Conservation (phyloP, 176 grass and related monocot genomes). For the Aegilops bicornis region DNA sequence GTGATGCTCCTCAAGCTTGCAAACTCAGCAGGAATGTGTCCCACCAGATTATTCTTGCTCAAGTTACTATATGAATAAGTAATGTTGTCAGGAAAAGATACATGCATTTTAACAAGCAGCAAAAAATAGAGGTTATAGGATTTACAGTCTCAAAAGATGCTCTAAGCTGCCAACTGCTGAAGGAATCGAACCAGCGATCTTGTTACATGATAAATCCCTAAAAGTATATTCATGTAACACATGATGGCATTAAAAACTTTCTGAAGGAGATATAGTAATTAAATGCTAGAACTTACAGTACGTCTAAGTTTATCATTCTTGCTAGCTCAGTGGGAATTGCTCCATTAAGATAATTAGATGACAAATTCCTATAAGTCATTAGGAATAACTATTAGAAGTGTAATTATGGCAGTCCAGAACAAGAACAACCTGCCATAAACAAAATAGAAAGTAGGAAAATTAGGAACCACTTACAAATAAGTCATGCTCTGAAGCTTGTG, state of each 20-base stretch:
- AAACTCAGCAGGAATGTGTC: slow-evolving; percentile 83
- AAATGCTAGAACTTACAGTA: slow-evolving; percentile 56
- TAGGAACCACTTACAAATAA: slow-evolving; percentile 65
- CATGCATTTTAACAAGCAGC: slow-evolving; percentile 9
- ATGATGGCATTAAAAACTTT: slow-evolving; percentile 18
- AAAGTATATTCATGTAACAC: slow-evolving; percentile 14
- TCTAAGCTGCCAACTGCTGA: slow-evolving; percentile 81
- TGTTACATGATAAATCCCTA: slow-evolving; percentile 95
- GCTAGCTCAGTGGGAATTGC: slow-evolving; percentile 80
- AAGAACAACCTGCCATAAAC: slow-evolving; percentile 7
- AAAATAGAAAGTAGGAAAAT: not conserved
- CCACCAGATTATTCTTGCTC: slow-evolving; percentile 78
- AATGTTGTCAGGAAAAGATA: slow-evolving; percentile 9
- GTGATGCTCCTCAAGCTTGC: slow-evolving; percentile 92
- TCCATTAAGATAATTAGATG: slow-evolving; percentile 77
- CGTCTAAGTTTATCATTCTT: slow-evolving; percentile 87
- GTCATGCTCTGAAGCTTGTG: slow-evolving; percentile 96
- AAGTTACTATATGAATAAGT: slow-evolving; percentile 65
- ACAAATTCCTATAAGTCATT: slow-evolving; percentile 66
- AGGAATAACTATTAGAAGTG: not conserved
- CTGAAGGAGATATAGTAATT: not conserved
- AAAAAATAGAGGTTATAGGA: not conserved
- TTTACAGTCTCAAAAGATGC: slow-evolving; percentile 89
- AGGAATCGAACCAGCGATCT: slow-evolving; percentile 77
- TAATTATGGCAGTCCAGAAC: not conserved